Percentiles rank a stretch among this genome's conserved stretches.
phyloP scores from a whole-genome alignment of 2,329 filamentous ascomycete genomes.

The Monilinia fructicola region DNA sequence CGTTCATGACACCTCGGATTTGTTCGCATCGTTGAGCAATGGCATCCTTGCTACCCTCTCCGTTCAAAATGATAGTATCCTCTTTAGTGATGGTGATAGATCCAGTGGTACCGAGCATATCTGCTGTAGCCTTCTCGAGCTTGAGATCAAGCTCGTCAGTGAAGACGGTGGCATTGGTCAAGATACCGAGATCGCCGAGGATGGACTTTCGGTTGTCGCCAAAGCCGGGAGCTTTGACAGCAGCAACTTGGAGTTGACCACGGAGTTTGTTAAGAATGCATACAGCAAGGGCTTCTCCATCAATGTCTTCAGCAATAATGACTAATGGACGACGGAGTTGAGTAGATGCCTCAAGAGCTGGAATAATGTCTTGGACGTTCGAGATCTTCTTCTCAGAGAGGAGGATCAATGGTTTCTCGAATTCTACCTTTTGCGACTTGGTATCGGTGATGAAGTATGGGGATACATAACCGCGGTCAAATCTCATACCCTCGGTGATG shows the following conservation, averaged over 20 bases:
- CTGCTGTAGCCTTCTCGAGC: constrained; percentile 94
- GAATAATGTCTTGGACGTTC: constrained; percentile 97
- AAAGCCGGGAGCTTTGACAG: constrained; percentile 98
- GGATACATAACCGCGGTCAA: constrained; percentile 97
- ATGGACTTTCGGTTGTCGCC: constrained; percentile 99
- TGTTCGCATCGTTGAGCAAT: constrained; percentile 97
- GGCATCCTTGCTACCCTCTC: constrained; percentile 89
- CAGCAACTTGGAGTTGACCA: constrained; percentile 96
- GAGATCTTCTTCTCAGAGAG: constrained; percentile 99
- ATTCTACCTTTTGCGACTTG: constrained; percentile 99
- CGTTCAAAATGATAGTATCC: constrained; percentile 98
- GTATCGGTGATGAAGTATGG: constrained; percentile 99
- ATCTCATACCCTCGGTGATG: constrained; percentile 99
- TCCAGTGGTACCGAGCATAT: constrained; percentile 95
- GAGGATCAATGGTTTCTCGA: constrained; percentile 98
- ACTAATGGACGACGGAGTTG: constrained; percentile 92
- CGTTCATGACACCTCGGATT: constrained; percentile 94
- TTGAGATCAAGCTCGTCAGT: constrained; percentile 98
- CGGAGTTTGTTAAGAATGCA: constrained; percentile 99
- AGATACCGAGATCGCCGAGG: constrained; percentile 90
- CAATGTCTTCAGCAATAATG: constrained; percentile 99
- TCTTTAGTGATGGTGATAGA: constrained; percentile 99
- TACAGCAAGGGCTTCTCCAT: constrained; percentile 95
- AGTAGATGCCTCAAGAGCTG: constrained; percentile 94
- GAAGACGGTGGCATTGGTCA: constrained; percentile 97